These are phyloP conservation scores for Martiniozyma abietophila DNA, from an alignment of 805 yeast species.

Conservation along the genomic window DNA sequence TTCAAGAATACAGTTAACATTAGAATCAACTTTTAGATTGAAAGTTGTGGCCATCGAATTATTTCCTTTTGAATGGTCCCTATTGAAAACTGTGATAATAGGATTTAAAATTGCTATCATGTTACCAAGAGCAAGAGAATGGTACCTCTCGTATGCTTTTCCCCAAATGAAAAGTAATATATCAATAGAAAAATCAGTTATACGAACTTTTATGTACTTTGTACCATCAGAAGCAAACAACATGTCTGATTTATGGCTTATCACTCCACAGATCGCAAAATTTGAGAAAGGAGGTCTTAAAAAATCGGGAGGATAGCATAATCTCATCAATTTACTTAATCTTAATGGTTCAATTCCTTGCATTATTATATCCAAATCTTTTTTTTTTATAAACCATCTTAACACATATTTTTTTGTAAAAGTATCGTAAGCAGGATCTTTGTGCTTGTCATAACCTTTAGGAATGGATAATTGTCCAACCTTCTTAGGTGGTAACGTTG, in stretches of 20 bases:
- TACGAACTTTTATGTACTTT: constrained; percentile 49
- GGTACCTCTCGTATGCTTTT: constrained; percentile 56
- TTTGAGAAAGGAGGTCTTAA: constrained; percentile 62
- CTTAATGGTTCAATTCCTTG: constrained; percentile 45
- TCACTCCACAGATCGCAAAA: constrained; percentile 72
- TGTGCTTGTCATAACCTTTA: constrained; percentile 1
- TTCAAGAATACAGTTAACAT: constrained; percentile 49
- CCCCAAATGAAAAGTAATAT: constrained; percentile 59
- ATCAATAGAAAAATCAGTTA: constrained; percentile 57
- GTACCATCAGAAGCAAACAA: constrained; percentile 33
- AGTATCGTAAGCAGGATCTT: constrained; percentile 25
- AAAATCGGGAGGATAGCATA: constrained; percentile 57
- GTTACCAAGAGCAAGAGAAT: constrained; percentile 70
- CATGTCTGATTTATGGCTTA: constrained; percentile 48
- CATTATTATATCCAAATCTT: constrained; percentile 30
- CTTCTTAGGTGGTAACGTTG: no score
- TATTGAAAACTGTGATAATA: constrained; percentile 31
- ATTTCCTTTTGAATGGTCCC: not conserved
- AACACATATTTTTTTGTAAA: constrained; percentile 35
- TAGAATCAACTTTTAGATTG: constrained; percentile 45
- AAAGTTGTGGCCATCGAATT: constrained; percentile 27
- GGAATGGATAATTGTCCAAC: no score
- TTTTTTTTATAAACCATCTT: constrained; percentile 37
- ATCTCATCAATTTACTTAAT: constrained; percentile 52
- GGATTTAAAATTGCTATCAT: constrained; percentile 74